Conservation (phyloP, 2,329 filamentous ascomycete species). For the Ophiocordyceps camponoti-leonardi region DNA sequence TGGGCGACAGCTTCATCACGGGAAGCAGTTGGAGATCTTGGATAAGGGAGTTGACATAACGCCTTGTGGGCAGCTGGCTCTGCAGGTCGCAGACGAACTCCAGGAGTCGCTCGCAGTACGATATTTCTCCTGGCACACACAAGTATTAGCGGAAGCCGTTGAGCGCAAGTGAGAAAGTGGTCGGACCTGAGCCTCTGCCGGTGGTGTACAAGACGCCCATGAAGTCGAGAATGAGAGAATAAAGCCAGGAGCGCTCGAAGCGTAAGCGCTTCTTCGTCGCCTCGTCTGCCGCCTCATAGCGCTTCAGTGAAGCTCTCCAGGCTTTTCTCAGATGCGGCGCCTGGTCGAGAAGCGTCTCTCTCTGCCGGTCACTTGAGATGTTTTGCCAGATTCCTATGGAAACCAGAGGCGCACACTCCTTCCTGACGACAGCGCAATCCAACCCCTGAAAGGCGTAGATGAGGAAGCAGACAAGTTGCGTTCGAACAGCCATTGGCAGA, state of each 20-base stretch:
- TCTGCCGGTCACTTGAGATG: constrained; percentile 57
- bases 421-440: constrained; percentile 74
- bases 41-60: constrained; percentile 81
- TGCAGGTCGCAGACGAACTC: constrained; percentile 83
- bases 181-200: constrained; percentile 25
- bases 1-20: constrained; percentile 58
- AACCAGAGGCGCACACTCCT: constrained; percentile 89
- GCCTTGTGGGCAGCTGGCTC: constrained; percentile 81
- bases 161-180: neutral
- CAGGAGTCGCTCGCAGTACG: constrained; percentile 84
- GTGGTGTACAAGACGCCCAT: constrained; percentile 51
- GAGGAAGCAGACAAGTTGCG: constrained; percentile 75
- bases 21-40: constrained; percentile 73
- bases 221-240: constrained; percentile 71
- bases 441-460: constrained; percentile 88
- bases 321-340: constrained; percentile 65
- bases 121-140: constrained; percentile 39
- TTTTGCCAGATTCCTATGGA: constrained; percentile 96
- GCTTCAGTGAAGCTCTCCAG: constrained; percentile 75
- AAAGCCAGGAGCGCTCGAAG: constrained; percentile 91
- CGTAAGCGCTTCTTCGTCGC: constrained; percentile 59
- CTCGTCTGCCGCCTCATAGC: constrained; percentile 77
- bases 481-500: constrained; percentile 48
- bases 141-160: constrained; percentile 3
- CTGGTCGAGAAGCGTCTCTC: constrained; percentile 57